Evolutionary conservation across 2,329 filamentous ascomycete genomes (phyloP), one percentile per base, ranked within the genome.

Genomic region (Trichothecium roseum): DNA sequence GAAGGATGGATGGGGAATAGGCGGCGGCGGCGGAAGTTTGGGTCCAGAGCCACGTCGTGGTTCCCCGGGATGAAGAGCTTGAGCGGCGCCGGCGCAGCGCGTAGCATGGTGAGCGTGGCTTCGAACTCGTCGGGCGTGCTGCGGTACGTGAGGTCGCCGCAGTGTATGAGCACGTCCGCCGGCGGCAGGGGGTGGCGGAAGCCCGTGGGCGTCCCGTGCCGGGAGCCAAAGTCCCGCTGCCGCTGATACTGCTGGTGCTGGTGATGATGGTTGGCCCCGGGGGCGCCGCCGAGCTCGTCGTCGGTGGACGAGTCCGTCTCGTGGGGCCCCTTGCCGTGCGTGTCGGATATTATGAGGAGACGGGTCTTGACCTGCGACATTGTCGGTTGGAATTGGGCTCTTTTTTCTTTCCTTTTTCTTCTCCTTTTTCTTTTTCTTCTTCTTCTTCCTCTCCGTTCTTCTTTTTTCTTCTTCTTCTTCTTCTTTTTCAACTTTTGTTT

Each of bases 51-150:
- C 32, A 62, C 58, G 43, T 76, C 69, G 43, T 75, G 70, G 39
- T 74, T 74, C 2, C 72, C 69, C 2, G 69, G 60, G 39, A 76
- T 73, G 30, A 65, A 59, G 4, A 75, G 54, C 42, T 73, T 74
- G 6, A 74, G 52, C 0, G 66, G 63, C 2, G 69, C 66, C 5
- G 58, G 42, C n/a, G 71, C 46, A 2, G 38, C 35, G 4, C 56
- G 46, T 4, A 76, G 52, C 27, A 65, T 48, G n/a, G 52, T 39
- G 8, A 74, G 52, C 0, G 66, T 57, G 0, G 45, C 45, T 9
- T 43, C 46, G 29, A 62, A 63, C 40, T 72, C 68, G 2, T 45
- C 32, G 0, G 66, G 34, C 8, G 53, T 55, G 3, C 62, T 66
- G 7, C 51, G 50, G 1, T 58, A 49, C 1, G 67, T 72, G 3